A percentile compares a stretch with the other conserved stretches of the same genome.
These are phyloP conservation scores for Dendryphion nanum DNA, from an alignment of 2,329 filamentous ascomycete genomes.

Conservation along the genomic window DNA sequence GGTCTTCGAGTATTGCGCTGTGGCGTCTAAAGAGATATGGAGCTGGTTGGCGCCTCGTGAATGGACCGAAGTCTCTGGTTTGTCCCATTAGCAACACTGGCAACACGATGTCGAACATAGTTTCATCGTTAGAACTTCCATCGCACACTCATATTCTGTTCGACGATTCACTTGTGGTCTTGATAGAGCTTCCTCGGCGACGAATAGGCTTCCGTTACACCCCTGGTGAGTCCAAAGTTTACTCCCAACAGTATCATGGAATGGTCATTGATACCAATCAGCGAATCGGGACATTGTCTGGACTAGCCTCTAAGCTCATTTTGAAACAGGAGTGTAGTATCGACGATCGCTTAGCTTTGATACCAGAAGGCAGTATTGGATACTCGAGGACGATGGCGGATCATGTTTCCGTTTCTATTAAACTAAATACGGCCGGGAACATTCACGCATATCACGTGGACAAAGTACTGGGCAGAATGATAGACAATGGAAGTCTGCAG, in stretches of 20 bases:
- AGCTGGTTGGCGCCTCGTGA: conserved; percentile 14
- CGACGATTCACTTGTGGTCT: conserved; percentile 2
- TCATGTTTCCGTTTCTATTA: background rate
- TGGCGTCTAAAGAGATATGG: conserved; percentile 17
- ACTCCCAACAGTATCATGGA: conserved; percentile 24
- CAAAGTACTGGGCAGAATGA: conserved; percentile 48
- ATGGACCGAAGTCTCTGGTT: conserved; percentile 5
- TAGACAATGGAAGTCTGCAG: conserved; percentile 50
- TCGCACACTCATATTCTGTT: conserved; percentile 16
- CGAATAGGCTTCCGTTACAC: conserved; percentile 13
- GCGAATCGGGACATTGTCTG: conserved; percentile 19
- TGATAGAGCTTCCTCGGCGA: conserved; percentile 17
- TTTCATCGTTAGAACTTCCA: conserved; percentile 16
- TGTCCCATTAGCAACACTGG: conserved; percentile 10
- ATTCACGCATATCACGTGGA: conserved; percentile 53
- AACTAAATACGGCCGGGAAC: conserved; percentile 9
- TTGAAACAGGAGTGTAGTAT: conserved; percentile 9
- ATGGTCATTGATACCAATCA: conserved; percentile 27
- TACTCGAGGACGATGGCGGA: background rate
- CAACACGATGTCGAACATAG: conserved; percentile 8
- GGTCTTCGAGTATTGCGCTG: conserved; percentile 1
- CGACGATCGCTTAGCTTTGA: conserved; percentile 36
- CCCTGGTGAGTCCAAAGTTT: conserved; percentile 5
- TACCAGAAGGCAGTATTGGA: conserved; percentile 22
- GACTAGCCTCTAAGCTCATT: conserved; percentile 23